Evolutionary conservation across 129 eudicot species (phyloP), one percentile per base, ranked within the genome.

Genomic region (Tagetes erecta): DNA sequence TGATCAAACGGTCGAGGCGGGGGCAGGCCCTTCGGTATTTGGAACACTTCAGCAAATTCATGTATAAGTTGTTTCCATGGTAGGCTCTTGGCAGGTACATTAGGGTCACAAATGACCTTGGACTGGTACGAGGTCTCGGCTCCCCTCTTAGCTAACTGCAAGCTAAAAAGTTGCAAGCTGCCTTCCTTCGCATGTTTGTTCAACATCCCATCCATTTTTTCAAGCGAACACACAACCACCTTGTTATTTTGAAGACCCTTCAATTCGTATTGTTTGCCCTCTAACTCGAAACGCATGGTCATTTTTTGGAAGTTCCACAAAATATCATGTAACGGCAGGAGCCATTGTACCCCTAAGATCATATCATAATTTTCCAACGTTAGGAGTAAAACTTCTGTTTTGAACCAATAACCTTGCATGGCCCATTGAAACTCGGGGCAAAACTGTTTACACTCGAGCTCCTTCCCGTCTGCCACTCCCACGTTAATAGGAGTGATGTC

Each of bases 311-410:
- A 20, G 27, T 20, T 20, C 27, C 27, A 20, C 27, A 20, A 20
- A 0, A 20, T 20, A 20, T 20, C 27, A 20, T 20, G 27, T 20
- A 20, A 20, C 27, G 27, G 27, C 27, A 63, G 5, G 2, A 77
- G 45, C 76, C 69, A 57, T 11, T 59, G 56, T 1, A 76, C 58
- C 38, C 80, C 67, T 14, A 76, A 56, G 1, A 76, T 36, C 33
- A 40, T 27, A 6, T 70, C 76, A 70, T 58, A 45, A 1, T 68
- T 60, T 1, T 75, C 82, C 2, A 78, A 46, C 5, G 64, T 51
- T 0, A 78, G 4, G 0, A 78, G 10, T 1, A 52, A 38, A 6
- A 78, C n/a, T 1, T 70, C 57, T 2, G 77, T 50, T 6, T 8
- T 20, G 12, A 62, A 78, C 38, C 42, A 45, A 2, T 52, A 9